phyloP scores from a whole-genome alignment of 1,284 basidiomycete species.

The Vanrija pseudolonga region DNA sequence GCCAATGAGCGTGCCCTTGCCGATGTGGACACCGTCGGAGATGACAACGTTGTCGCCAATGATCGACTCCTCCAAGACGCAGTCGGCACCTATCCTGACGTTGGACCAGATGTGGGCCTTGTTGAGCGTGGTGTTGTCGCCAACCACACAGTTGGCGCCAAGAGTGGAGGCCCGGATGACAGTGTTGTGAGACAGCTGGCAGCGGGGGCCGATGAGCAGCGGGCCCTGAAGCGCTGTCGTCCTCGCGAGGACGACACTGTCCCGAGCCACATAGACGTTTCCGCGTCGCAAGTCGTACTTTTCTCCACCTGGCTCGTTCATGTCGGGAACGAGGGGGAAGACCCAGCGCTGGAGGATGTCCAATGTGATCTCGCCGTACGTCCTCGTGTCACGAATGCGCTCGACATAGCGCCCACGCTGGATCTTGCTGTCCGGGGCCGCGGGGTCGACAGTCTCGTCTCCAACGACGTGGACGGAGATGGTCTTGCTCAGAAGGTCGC shows the following conservation, averaged over 20 bases:
- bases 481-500: conserved; percentile 91
- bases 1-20: conserved; percentile 57
- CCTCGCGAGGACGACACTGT: conserved; percentile 68
- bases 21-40: conserved; percentile 51
- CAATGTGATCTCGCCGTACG: conserved; percentile 85
- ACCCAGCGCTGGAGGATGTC: conserved; percentile 90
- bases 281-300: conserved; percentile 78
- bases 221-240: conserved; percentile 52
- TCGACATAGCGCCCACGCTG: conserved; percentile 72
- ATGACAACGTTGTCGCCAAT: conserved; percentile 50
- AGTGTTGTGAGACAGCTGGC: conserved; percentile 37
- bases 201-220: conserved; percentile 36
- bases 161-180: conserved; percentile 59
- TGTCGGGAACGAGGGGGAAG: conserved; percentile 89
- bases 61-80: conserved; percentile 67
- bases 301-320: conserved; percentile 77
- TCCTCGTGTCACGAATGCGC: conserved; percentile 80
- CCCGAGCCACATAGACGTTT: conserved; percentile 78
- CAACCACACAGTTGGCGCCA: conserved; percentile 76
- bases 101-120: conserved; percentile 80
- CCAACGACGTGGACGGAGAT: conserved; percentile 84
- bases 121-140: conserved; percentile 63
- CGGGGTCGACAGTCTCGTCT: conserved; percentile 6
- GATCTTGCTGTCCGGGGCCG: background rate
- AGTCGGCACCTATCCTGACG: conserved; percentile 70